Conservation (phyloP, 768 basidiomycete species). For the Coprinopsis sp. region DNA sequence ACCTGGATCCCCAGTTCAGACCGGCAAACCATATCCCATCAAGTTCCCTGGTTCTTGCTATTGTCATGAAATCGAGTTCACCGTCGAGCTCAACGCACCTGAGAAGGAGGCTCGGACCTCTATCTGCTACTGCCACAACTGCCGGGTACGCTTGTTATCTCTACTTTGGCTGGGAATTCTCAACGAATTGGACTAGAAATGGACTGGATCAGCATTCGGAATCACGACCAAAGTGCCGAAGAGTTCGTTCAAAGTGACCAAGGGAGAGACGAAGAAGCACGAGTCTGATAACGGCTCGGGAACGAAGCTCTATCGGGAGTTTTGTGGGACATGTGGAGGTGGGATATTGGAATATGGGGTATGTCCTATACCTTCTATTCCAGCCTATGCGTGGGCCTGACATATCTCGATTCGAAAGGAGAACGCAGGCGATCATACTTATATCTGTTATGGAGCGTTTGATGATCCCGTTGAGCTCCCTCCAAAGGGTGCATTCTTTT, state of each 20-base stretch:
- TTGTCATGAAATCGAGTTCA: slow-evolving; percentile 13
- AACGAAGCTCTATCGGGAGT: slow-evolving; percentile 15
- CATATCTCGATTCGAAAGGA: slow-evolving; percentile 6
- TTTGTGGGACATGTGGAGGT: slow-evolving; percentile 14
- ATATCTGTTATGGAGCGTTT: slow-evolving; percentile 14
- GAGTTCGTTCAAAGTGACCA: slow-evolving; percentile 8
- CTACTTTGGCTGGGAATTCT: neutral
- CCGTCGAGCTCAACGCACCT: slow-evolving; percentile 9
- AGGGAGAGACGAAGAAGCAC: slow-evolving; percentile 12
- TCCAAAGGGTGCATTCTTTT: slow-evolving; percentile 16
- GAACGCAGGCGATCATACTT: slow-evolving; percentile 12
- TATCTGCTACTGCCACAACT: slow-evolving; percentile 16
- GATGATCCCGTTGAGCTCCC: slow-evolving; percentile 13
- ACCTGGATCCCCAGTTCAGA: too few species aligned
- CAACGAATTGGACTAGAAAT: slow-evolving; percentile 8
- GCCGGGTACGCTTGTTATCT: slow-evolving; percentile 10
- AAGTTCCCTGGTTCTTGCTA: slow-evolving; percentile 14
- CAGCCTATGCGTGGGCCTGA: neutral
- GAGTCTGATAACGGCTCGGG: slow-evolving; percentile 12
- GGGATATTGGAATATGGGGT: slow-evolving; percentile 17
- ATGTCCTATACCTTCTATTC: neutral
- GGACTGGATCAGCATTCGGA: slow-evolving; percentile 17
- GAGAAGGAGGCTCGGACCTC: slow-evolving; percentile 14
- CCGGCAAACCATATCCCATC: neutral
- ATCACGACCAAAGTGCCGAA: slow-evolving; percentile 15